These are phyloP conservation scores for Xylaria cubensis DNA, from an alignment of 495 filamentous ascomycete genomes.

Conservation along the genomic window DNA sequence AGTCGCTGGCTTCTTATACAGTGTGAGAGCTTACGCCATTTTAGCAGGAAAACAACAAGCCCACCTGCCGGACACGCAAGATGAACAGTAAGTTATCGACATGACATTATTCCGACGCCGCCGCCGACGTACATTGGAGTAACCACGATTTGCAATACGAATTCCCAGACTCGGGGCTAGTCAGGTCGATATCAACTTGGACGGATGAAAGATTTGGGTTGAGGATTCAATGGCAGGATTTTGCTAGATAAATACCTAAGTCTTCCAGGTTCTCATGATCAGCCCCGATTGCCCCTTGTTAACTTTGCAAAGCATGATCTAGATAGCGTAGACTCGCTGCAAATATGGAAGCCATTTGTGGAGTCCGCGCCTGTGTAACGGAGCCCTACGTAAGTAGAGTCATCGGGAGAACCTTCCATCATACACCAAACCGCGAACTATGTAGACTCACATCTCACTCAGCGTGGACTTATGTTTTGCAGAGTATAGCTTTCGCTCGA, in stretches of 20 bases:
- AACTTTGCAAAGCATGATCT: conserved; percentile 3
- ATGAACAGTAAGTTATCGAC: neutral
- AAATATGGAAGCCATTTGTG: neutral
- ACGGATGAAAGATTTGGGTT: neutral
- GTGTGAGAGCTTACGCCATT: neutral
- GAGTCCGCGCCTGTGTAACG: neutral
- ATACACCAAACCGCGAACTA: neutral
- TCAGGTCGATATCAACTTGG: neutral
- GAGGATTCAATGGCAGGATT: neutral
- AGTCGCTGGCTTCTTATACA: neutral
- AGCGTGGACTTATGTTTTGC: conserved; percentile 2
- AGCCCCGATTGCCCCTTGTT: neutral
- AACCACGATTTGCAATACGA: neutral
- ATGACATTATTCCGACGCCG: neutral
- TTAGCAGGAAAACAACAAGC: neutral
- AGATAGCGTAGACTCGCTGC: neutral
- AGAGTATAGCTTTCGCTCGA: neutral
- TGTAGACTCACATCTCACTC: conserved; percentile 6
- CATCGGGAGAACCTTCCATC: neutral
- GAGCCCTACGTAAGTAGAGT: neutral
- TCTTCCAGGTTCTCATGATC: neutral
- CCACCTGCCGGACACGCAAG: neutral
- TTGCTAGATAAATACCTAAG: neutral
- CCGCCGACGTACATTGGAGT: neutral
- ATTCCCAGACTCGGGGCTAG: neutral